Percentiles rank a stretch among this genome's conserved stretches.
phyloP scores from a whole-genome alignment of 1,284 basidiomycete genomes.

The Taiwanofungus camphoratus region DNA sequence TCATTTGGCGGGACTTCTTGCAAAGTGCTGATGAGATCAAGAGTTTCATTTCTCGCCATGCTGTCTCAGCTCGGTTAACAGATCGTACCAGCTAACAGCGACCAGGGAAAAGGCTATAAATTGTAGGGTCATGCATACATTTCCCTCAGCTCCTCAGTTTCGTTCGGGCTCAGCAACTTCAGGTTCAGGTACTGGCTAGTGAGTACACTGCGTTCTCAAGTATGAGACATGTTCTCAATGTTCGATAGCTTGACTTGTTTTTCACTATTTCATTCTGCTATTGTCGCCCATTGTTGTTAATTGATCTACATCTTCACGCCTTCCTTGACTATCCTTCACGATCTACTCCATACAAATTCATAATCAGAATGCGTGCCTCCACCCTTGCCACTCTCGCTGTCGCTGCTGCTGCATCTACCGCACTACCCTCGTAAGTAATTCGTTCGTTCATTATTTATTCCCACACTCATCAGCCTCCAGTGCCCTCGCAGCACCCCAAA shows the following conservation, averaged over 20 bases:
- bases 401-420: not conserved
- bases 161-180: not conserved
- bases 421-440: not conserved
- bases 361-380: not conserved
- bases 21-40: too few relatives aligned
- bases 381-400: not conserved
- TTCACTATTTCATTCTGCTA: not conserved
- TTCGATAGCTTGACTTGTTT: not conserved
- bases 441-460: not conserved
- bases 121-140: not conserved
- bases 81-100: too few relatives aligned
- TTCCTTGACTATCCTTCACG: not conserved
- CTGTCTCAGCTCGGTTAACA: too few relatives aligned
- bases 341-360: not conserved
- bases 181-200: not conserved
- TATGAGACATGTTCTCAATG: not conserved
- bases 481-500: not conserved
- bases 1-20: not conserved
- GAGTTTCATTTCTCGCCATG: too few relatives aligned
- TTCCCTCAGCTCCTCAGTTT: slow-evolving; percentile 1
- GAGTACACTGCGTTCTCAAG: not conserved
- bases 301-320: not conserved
- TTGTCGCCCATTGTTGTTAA: not conserved
- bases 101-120: not conserved
- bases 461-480: not conserved